Base-by-base conservation (phyloP, 1,139 yeast genomes). In the Debaryomycetaceae sp. region DNA sequence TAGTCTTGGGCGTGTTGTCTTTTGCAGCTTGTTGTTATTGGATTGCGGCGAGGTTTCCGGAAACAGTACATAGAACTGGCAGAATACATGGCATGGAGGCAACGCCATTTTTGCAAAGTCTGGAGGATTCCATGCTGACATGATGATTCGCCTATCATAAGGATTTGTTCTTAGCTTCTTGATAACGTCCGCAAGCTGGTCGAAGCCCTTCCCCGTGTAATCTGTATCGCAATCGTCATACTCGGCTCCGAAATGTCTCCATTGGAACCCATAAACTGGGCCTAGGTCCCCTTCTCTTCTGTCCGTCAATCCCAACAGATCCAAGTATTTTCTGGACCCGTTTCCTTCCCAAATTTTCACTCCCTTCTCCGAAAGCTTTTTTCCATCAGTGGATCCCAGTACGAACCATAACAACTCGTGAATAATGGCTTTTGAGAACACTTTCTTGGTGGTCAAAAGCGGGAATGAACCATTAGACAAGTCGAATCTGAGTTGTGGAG, bases 121-220 rank as follows among this genome's bases (percentile, higher is more conserved):
- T 1, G 96, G 89, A 3, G 99, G 99, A 60, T 93, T 93, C 99
- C 99, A 93, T 0, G 99, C 99, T 40, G 95, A 85, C 80, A 93
- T 70, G 48, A 93, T 90, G 55, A 93, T 89, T 60, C 99, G 76
- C 59, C 99, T 78, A 63, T 93, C 98, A 58, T 88, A 88, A 1
- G 99, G 99, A 58, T 87, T 89, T 9, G 81, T 85, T 58, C 85
- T 89, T 54, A 93, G 72, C 53, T 86, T 87, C 44, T 85, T 72
- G 43, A 93, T 88, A 30, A 93, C 81, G 44, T 88, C 86, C 30
- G 81, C 81, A 40, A 93, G 72, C 68, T 93, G 99, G 61, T 93
- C 99, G 45, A 81, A 85, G 4, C 99, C 99, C 60, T 88, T 76
- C 5, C 91, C 93, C 0, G 85, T 62, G 58, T 93, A 93, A 63